Evolutionary conservation across 2,329 filamentous ascomycete genomes (phyloP).

Genomic region (Aureobasidium melanogenum): DNA sequence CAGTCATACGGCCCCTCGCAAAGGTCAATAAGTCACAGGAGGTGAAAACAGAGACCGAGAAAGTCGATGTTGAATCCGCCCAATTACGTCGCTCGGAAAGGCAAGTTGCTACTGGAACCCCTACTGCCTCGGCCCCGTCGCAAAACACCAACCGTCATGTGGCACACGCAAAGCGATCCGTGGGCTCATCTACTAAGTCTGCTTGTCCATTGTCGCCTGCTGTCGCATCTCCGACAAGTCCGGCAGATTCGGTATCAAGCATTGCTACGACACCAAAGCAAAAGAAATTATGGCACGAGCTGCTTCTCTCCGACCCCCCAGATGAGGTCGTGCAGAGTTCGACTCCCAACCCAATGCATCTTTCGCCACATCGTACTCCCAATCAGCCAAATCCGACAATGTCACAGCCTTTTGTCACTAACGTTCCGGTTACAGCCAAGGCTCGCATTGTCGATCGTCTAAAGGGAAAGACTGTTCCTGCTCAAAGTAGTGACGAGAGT

Average conservation of each 20-base stretch:
- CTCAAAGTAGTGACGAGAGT: slow-evolving; percentile 16
- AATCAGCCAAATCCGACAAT: background rate
- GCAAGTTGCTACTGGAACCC: background rate
- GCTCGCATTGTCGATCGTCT: slow-evolving; percentile 25
- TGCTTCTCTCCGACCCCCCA: slow-evolving; percentile 16
- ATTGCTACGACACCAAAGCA: slow-evolving; percentile 24
- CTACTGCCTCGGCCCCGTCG: background rate
- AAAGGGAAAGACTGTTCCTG: slow-evolving; percentile 20
- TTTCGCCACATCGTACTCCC: background rate
- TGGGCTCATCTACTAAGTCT: background rate
- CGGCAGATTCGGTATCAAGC: background rate
- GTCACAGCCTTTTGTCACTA: background rate
- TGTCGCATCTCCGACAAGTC: background rate
- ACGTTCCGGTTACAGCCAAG: background rate
- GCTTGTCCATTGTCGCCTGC: background rate
- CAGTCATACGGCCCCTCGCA: background rate
- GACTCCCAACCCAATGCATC: background rate
- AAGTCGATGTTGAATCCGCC: background rate
- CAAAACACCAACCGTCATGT: background rate
- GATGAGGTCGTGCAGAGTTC: background rate
- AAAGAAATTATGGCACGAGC: slow-evolving; percentile 22
- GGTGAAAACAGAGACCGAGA: background rate
- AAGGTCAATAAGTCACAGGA: background rate
- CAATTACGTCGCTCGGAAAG: background rate
- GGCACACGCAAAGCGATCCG: background rate